Percentiles rank a stretch among this genome's conserved stretches.
phyloP scores from a whole-genome alignment of 2,329 filamentous ascomycete species.

The Diaporthe caulivora region DNA sequence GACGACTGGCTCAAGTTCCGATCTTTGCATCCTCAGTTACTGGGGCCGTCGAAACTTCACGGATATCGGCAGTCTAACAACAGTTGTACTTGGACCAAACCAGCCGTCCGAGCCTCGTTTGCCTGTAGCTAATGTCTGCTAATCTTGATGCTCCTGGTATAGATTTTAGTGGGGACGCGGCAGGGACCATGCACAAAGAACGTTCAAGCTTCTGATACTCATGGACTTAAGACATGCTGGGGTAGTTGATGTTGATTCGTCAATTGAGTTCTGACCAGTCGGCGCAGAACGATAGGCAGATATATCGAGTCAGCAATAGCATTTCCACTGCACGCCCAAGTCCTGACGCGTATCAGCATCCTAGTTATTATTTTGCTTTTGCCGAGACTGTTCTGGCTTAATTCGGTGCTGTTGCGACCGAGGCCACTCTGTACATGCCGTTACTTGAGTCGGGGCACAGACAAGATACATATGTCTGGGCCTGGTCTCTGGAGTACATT shows the following conservation, averaged over 20 bases:
- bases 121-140: neutral
- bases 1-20: neutral
- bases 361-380: conserved; percentile 1
- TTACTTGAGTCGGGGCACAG: neutral
- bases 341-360: neutral
- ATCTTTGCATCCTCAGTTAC: neutral
- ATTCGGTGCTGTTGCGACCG: neutral
- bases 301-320: neutral
- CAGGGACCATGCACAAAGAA: neutral
- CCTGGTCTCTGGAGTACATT: too few species aligned
- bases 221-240: neutral
- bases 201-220: neutral
- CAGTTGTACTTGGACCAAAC: neutral
- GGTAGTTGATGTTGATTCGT: neutral
- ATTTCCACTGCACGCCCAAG: neutral
- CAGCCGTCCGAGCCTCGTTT: neutral
- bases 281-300: neutral
- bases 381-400: neutral
- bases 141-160: neutral
- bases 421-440: neutral
- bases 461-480: neutral
- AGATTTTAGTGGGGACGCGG: neutral
- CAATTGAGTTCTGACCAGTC: neutral
- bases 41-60: too few species aligned
- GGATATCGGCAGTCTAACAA: neutral